phyloP scores from a whole-genome alignment of 768 basidiomycete genomes.

The Austroboletus festivus region DNA sequence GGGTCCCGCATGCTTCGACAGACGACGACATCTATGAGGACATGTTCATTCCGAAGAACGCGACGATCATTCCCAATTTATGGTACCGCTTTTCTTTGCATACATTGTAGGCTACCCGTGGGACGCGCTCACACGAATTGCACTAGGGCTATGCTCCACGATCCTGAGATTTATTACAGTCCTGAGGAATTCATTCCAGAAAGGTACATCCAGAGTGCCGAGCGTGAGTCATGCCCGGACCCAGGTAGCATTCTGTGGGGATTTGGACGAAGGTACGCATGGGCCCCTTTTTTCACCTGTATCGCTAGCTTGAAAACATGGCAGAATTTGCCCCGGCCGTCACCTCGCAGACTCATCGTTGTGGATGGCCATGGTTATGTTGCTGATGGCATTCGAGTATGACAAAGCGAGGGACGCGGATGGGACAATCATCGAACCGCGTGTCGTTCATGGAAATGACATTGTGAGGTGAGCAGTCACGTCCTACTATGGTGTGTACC shows the following conservation, averaged over 20 bases:
- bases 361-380: background rate
- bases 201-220: background rate
- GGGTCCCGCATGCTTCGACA: background rate
- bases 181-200: conserved; percentile 1
- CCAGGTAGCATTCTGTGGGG: background rate
- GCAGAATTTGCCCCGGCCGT: conserved; percentile 5
- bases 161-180: background rate
- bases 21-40: background rate
- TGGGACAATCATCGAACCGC: background rate
- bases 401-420: background rate
- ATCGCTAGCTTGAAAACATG: background rate
- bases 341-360: background rate
- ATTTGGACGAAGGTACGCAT: background rate
- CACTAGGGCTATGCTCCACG: background rate
- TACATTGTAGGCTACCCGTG: too few relatives aligned
- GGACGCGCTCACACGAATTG: background rate
- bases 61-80: background rate
- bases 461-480: background rate
- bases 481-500: background rate
- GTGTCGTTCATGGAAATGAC: background rate
- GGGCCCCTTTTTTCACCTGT: too few relatives aligned
- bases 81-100: too few relatives aligned
- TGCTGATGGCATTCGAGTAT: background rate
- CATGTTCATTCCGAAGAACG: background rate
- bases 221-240: background rate